Conservation (phyloP, 1,284 basidiomycete species). For the Leccinum fallax region DNA sequence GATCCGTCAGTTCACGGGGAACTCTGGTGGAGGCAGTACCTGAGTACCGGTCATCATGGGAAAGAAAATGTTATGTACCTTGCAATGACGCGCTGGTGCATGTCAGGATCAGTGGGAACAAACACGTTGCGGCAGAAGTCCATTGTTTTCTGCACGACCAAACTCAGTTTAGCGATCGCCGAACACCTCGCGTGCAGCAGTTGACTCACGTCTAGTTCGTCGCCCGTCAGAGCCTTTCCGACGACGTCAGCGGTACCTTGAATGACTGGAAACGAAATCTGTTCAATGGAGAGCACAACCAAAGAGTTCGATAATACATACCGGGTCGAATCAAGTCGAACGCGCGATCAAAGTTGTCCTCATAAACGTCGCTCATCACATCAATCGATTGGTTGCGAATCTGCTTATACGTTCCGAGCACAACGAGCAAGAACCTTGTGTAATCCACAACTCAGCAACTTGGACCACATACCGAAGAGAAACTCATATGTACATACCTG, state of each 20-base stretch:
- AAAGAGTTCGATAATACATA: conserved; percentile 18
- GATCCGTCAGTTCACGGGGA: conserved; percentile 14
- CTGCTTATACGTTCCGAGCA: conserved; percentile 32
- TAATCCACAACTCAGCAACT: not conserved
- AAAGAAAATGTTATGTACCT: conserved; percentile 11
- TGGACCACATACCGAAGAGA: not conserved
- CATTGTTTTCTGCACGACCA: conserved; percentile 30
- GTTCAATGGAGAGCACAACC: not conserved
- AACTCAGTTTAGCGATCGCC: not conserved
- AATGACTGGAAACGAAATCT: conserved; percentile 26
- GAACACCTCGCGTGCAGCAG: not conserved
- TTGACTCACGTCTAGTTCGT: conserved; percentile 29
- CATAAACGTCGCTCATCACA: conserved; percentile 25
- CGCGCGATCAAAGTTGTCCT: conserved; percentile 53
- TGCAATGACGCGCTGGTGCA: conserved; percentile 28
- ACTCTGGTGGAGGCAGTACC: conserved; percentile 2
- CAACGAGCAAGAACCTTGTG: conserved; percentile 51
- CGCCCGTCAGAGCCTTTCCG: conserved; percentile 29
- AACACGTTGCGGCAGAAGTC: conserved; percentile 19
- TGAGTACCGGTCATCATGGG: not conserved
- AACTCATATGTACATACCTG: not conserved
- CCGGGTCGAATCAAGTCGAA: conserved; percentile 51
- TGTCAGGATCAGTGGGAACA: conserved; percentile 36
- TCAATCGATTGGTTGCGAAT: not conserved
- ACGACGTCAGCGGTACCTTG: conserved; percentile 37